Base-by-base conservation (phyloP, 352 stramenopile species). In the Phytophthora macrochlamydospora region DNA sequence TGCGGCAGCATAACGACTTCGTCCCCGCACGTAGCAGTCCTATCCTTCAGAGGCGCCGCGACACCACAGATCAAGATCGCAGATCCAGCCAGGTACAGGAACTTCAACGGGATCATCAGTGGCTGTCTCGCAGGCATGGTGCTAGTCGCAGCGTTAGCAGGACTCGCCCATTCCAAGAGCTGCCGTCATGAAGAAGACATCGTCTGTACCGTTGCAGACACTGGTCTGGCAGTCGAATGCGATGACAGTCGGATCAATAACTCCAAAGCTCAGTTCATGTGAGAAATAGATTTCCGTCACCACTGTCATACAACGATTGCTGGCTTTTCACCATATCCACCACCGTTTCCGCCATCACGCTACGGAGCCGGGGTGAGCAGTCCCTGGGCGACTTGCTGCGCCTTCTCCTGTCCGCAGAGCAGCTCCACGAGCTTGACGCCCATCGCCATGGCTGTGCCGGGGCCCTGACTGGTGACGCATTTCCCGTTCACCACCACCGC, bases 51-150 rank as follows among this genome's bases (percentile, higher is more conserved):
- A 29, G 12, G 24, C 46, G 18, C 43, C 14, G 0, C 35, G 35
- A 40, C 35, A 11, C 35, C 6, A 11, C 13, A 18, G 12, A 8
- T 49, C 7, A 38, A n/a, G n/a, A 44, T 40, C 31, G 4, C 18
- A 11, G 52, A 44, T 32, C 35, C 7, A 8, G 14, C 46, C 14
- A 49, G 38, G 7, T n/a, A 32, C 30, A 52, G 18, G 7, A 58
- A 65, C 31, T 56, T 64, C 29, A 68, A 35, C 24, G 6, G 24
- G 2, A 52, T 54, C 18, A 31, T 56, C 29, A 18, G 67, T 4
- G 24, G 46, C 14, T 71, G 64, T 40, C 31, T 72, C 13, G 61
- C 57, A 35, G 53, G 29, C 4, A 65, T 73, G 65, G 59, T 48
- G 2, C 40, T 73, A 12, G 53, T 72, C 12, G 58, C 67, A 3